Evolutionary conservation across 208 protist genomes (phyloP).

Genomic region (Leishmania tropica): DNA sequence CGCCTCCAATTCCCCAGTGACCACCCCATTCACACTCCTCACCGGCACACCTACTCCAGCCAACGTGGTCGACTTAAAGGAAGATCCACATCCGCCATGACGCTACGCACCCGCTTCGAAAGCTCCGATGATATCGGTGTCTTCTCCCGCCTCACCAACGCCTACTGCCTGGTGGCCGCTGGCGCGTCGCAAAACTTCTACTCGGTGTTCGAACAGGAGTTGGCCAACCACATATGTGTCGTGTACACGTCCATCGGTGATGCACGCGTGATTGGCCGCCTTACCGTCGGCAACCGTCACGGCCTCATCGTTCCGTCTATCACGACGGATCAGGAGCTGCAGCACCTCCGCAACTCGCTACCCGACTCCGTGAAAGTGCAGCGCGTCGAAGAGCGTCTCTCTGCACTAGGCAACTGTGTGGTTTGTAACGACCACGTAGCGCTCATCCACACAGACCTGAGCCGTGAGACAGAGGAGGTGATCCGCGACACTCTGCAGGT

Average conservation of each 20-base stretch:
- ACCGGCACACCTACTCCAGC: not conserved
- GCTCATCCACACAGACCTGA: constrained; percentile 99
- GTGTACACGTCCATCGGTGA: constrained; percentile 97
- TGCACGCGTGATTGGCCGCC: constrained; percentile 96
- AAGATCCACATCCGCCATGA: constrained; percentile 53
- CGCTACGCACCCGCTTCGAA: constrained; percentile 97
- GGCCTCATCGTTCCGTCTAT: constrained; percentile 99
- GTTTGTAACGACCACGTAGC: constrained; percentile 99
- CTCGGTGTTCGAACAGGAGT: constrained; percentile 98
- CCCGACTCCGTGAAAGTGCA: constrained; percentile 97
- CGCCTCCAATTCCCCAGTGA: not conserved
- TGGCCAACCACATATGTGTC: constrained; percentile 98
- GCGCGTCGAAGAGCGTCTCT: constrained; percentile 98
- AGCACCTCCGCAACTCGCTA: constrained; percentile 99
- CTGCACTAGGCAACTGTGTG: constrained; percentile 99
- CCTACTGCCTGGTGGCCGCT: constrained; percentile 98
- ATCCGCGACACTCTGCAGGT: constrained; percentile 98
- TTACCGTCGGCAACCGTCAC: constrained; percentile 97
- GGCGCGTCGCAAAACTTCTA: constrained; percentile 99
- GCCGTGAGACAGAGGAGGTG: constrained; percentile 99
- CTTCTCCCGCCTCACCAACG: constrained; percentile 99
- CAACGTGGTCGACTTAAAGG: not conserved
- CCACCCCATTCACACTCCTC: not conserved
- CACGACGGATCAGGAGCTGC: constrained; percentile 99
- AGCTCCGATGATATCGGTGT: constrained; percentile 99